A percentile compares a stretch with the other conserved stretches of the same genome.
Conservation (phyloP, 805 yeast genomes). For the Starmerella kuoi region DNA sequence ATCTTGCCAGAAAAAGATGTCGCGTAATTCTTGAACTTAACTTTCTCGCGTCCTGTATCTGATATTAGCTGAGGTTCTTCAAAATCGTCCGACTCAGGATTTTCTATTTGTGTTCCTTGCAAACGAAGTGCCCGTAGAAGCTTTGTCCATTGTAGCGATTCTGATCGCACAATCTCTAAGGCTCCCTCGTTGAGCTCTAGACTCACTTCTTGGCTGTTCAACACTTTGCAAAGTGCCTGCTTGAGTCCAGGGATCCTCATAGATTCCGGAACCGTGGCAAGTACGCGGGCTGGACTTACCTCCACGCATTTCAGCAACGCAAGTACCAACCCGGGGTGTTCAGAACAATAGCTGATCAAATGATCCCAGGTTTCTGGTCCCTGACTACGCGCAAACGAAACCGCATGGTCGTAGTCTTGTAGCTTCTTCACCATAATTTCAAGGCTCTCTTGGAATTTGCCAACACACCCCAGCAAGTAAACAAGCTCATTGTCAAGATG, state of each 20-base stretch:
- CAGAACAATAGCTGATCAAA: conserved; percentile 55
- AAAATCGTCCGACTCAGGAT: conserved; percentile 13
- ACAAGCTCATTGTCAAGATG: conserved; percentile 60
- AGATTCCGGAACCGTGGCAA: conserved; percentile 49
- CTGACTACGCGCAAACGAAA: conserved; percentile 52
- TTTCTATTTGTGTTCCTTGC: conserved; percentile 29
- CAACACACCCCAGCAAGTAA: conserved; percentile 67
- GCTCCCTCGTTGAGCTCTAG: conserved; percentile 43
- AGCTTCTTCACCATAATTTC: conserved; percentile 63
- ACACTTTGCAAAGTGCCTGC: conserved; percentile 46
- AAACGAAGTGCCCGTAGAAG: conserved; percentile 26
- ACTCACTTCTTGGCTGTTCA: conserved; percentile 47
- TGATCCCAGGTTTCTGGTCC: conserved; percentile 75
- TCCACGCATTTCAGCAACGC: conserved; percentile 45
- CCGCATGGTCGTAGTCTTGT: conserved; percentile 69
- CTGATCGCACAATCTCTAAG: conserved; percentile 41
- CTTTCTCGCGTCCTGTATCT: background rate
- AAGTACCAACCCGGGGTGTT: conserved; percentile 62
- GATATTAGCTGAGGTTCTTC: conserved; percentile 3
- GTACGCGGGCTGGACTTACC: conserved; percentile 53
- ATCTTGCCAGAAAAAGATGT: conserved; percentile 11
- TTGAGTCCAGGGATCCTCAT: conserved; percentile 56
- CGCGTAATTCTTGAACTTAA: background rate
- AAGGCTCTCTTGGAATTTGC: conserved; percentile 66
- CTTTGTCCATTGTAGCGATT: conserved; percentile 34